Percentiles rank a stretch among this genome's conserved stretches.
These are phyloP conservation scores for Stereocaulon alpinum DNA, from an alignment of 495 filamentous ascomycete genomes.

Conservation along the genomic window DNA sequence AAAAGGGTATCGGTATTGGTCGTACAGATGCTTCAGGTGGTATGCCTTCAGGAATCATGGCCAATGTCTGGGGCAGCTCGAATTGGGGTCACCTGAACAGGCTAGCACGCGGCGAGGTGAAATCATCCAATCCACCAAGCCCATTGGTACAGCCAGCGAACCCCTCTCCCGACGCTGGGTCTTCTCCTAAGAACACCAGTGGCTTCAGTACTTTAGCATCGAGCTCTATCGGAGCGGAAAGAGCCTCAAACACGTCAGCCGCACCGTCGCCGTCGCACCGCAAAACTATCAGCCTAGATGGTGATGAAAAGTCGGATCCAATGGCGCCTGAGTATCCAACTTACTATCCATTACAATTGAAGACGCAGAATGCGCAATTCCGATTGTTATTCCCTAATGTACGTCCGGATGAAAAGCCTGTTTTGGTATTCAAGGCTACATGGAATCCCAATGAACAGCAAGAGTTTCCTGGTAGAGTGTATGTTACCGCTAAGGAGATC, in stretches of 20 bases:
- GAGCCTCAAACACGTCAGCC: slow-evolving; percentile 14
- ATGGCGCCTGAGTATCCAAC: slow-evolving; percentile 55
- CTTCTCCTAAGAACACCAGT: neutral
- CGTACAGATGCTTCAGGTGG: slow-evolving; percentile 51
- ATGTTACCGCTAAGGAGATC: slow-evolving; percentile 72
- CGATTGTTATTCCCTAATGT: slow-evolving; percentile 79
- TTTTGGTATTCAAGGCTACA: slow-evolving; percentile 66
- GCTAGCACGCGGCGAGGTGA: slow-evolving; percentile 43
- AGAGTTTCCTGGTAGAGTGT: slow-evolving; percentile 78
- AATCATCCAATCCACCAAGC: slow-evolving; percentile 20
- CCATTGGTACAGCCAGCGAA: slow-evolving; percentile 3
- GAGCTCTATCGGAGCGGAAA: slow-evolving; percentile 5
- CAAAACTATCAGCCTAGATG: slow-evolving; percentile 72
- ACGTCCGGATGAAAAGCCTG: slow-evolving; percentile 58
- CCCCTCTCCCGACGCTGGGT: slow-evolving; percentile 22
- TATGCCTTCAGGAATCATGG: slow-evolving; percentile 75
- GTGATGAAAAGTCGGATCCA: slow-evolving; percentile 39
- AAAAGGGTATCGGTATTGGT: slow-evolving; percentile 54
- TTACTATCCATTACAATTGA: slow-evolving; percentile 74
- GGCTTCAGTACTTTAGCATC: slow-evolving; percentile 14
- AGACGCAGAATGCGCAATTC: slow-evolving; percentile 87
- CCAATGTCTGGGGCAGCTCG: slow-evolving; percentile 83
- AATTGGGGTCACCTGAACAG: slow-evolving; percentile 72
- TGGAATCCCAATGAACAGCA: slow-evolving; percentile 70
- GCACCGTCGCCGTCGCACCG: slow-evolving; percentile 42